Evolutionary conservation across 106 monocot genomes (phyloP).

Genomic region (Dactylorhiza incarnata): DNA sequence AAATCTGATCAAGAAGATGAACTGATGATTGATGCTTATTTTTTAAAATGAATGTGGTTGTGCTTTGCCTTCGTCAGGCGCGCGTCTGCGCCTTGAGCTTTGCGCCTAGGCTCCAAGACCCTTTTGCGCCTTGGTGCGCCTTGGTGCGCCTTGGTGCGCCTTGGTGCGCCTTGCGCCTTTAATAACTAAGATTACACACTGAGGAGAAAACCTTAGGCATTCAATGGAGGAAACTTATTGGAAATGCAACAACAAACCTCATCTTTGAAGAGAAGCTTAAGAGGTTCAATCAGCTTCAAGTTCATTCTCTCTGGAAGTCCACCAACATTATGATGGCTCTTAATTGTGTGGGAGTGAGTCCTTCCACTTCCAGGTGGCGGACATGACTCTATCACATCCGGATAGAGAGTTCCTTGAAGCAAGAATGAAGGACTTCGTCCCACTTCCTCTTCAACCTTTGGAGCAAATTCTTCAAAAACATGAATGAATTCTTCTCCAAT

Average conservation of each 20-base stretch:
- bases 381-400: constrained; percentile 97
- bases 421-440: constrained; percentile 61
- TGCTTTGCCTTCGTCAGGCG: too few species aligned
- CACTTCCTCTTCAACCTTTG: constrained; percentile 49
- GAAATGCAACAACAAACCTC: constrained; percentile 24
- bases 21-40: too few species aligned
- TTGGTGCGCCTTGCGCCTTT: too few species aligned
- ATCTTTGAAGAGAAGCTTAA: constrained; percentile 96
- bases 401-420: constrained; percentile 95
- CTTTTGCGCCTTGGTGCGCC: too few species aligned
- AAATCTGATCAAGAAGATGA: too few species aligned
- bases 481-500: constrained; percentile 87
- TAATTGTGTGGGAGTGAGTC: constrained; percentile 92
- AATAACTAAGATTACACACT: background rate
- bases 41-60: too few species aligned
- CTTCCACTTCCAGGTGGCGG: constrained; percentile 96
- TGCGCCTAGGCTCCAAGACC: too few species aligned
- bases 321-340: constrained; percentile 98
- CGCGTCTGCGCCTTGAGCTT: too few species aligned
- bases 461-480: constrained; percentile 89
- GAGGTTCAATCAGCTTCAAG: constrained; percentile 90
- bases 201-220: background rate
- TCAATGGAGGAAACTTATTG: background rate
- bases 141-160: too few species aligned
- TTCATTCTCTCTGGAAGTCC: constrained; percentile 95